phyloP scores from a whole-genome alignment of 1,139 yeast genomes.

The Hemisphaericaspora xylanilytica region DNA sequence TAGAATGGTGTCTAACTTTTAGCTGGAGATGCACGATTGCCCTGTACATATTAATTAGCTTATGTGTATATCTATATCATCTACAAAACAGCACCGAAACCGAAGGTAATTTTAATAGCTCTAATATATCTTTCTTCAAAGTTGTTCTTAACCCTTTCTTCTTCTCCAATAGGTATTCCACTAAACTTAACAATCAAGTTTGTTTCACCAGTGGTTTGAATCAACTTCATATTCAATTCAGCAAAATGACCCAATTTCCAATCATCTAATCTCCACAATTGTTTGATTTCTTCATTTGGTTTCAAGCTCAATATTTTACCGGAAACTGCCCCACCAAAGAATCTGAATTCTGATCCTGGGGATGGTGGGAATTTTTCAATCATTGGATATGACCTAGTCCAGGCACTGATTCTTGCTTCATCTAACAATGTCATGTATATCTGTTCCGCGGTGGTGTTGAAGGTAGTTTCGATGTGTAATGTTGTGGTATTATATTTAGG shows the following conservation, averaged over 20 bases:
- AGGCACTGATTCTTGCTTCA: constrained; percentile 75
- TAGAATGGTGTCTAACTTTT: background rate
- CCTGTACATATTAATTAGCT: background rate
- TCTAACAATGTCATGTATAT: constrained; percentile 74
- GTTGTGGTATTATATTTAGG: constrained; percentile 79
- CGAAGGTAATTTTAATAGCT: constrained; percentile 86
- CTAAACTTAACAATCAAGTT: constrained; percentile 72
- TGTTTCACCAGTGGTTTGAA: constrained; percentile 81
- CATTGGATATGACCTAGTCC: constrained; percentile 79
- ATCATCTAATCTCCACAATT: constrained; percentile 83
- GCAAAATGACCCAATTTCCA: constrained; percentile 89
- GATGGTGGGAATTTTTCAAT: constrained; percentile 50
- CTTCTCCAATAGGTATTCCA: constrained; percentile 98
- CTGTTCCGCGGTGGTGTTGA: constrained; percentile 86
- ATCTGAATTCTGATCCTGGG: constrained; percentile 61
- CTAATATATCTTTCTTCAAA: constrained; percentile 87
- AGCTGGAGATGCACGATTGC: background rate
- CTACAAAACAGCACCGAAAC: constrained; percentile 81
- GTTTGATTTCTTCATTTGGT: constrained; percentile 57
- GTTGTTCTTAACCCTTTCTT: constrained; percentile 79
- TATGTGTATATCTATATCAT: background rate
- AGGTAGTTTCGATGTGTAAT: constrained; percentile 71
- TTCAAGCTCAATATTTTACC: constrained; percentile 66
- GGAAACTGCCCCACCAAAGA: constrained; percentile 87
- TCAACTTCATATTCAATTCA: constrained; percentile 58